Base-by-base conservation (phyloP, 768 basidiomycete species). In the Crepidotus variabilis region DNA sequence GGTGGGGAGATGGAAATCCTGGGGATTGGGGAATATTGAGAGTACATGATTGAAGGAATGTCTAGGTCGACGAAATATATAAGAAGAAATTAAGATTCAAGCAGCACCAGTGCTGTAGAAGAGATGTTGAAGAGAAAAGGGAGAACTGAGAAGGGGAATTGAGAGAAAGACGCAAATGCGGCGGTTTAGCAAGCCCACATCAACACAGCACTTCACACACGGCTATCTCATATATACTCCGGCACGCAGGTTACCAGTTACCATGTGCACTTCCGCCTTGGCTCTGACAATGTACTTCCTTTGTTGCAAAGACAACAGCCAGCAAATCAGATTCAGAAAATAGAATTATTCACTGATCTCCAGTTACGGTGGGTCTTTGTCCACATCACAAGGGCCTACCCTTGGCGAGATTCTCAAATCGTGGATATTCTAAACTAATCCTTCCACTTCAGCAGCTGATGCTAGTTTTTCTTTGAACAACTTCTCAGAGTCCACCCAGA, bases 401-500 rank as follows among this genome's bases (percentile, higher is more conserved):
- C 9, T 36, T 36, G 16, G 35, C 9, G 35, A 36, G 8, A 43
- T 3, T 14, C 23, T 1, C 20, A 8, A n/a, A 21, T 16, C 9
- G 21, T 18, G 33, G 20, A 22, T 18, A n/a, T 34, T 35, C 4
- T 39, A 22, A 1, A 32, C 24, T 24, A 75, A 60, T 2, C 70
- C 71, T 63, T 78, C 74, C 33, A 63, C 76, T 60, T 65, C 65
- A 34, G 68, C 74, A 14, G 80, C 80, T 46, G 78, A 78, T 10
- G 57, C 67, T 52, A 78, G 45, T 65, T 81, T 80, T 69, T 85
- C 75, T 69, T 78, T 78, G 81, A 87, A 98, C 45, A 98, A 73
- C 66, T 76, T 82, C 75, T 96, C 88, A 1, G 95, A 94, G 52
- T 94, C 88, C 4, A 77, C 78, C 96, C 96, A 98, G 2, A 95